Evolutionary conservation across 768 basidiomycete species (phyloP).

Genomic region (Panellus pusillus): DNA sequence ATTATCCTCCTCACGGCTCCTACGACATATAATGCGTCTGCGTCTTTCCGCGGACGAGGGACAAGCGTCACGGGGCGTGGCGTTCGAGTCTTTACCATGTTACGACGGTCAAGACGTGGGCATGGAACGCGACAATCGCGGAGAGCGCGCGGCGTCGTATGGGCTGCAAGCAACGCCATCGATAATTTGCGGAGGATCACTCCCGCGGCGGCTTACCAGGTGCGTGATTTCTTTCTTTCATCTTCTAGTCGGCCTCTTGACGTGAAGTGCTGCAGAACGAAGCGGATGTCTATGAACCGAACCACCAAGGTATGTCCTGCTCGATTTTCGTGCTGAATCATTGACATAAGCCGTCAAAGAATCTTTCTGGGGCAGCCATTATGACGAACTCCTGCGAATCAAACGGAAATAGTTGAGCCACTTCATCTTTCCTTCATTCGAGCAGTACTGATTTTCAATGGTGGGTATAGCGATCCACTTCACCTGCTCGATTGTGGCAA

Average conservation of each 20-base stretch:
- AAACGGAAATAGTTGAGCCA: slow-evolving; percentile 9
- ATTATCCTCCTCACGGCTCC: slow-evolving; percentile 45
- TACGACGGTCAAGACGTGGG: slow-evolving; percentile 44
- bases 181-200: slow-evolving; percentile 42
- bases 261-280: slow-evolving; percentile 37
- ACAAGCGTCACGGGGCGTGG: slow-evolving; percentile 50
- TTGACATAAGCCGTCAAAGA: too few species aligned
- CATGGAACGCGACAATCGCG: slow-evolving; percentile 42
- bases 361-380: slow-evolving; percentile 12
- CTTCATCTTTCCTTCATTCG: background rate
- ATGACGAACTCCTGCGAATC: slow-evolving; percentile 1
- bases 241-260: background rate
- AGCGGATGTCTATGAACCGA: slow-evolving; percentile 49
- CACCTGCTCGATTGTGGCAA: slow-evolving; percentile 9
- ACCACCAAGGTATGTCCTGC: slow-evolving; percentile 34
- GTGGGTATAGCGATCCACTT: background rate
- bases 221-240: slow-evolving; percentile 26
- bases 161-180: slow-evolving; percentile 35
- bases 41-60: slow-evolving; percentile 29
- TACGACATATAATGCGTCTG: background rate
- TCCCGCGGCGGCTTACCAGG: slow-evolving; percentile 45
- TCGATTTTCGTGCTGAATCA: too few species aligned
- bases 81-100: slow-evolving; percentile 42
- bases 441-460: background rate
- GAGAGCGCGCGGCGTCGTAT: slow-evolving; percentile 37